Evolutionary conservation across 495 filamentous ascomycete species (phyloP), one percentile per base, ranked within the genome.

Genomic region (Trichoderma asperelloides): DNA sequence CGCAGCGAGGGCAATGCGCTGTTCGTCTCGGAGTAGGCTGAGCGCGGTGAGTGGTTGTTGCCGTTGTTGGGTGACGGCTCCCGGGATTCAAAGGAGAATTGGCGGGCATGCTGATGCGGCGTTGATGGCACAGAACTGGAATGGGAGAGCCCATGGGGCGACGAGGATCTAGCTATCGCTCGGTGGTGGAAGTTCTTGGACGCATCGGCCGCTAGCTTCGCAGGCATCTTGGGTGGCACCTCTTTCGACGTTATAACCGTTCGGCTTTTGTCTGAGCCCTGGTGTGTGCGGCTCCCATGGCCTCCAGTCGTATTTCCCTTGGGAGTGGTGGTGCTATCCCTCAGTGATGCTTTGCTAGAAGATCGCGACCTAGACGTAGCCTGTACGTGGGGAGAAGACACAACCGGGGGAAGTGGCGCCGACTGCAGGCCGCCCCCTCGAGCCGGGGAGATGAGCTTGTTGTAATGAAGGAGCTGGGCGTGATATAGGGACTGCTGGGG

Each of bases 101-200:
- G 89, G 70, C 92, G 87, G 70, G 92, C 84, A 75, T 91, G 88
- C 74, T 97, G 93, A 68, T 92, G 92, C 5, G 95, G 95, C 0
- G 95, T 98, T 5, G 95, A 96, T 0, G 95, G 95, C 25, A 98
- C 88, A 21, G 95, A 98, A 73, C 83, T 96, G 13, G 95, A 96
- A 67, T 96, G 92, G 43, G 88, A 81, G 16, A 86, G 63, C 15
- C 69, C 68, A 41, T 67, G 63, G 15, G 70, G 77, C 62, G 71
- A 75, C 67, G 74, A 78, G 21, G 75, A 71, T 69, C 73, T 78
- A 60, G 70, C 64, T 16, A 77, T 68, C 40, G 73, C 69, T 41
- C 71, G 74, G 63, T 77, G 75, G 47, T 27, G 41, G 30, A 49
- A 67, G 30, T 69, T 70, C 68, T 73, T 69, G 40, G 70, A 16